A percentile compares a stretch with the other conserved stretches of the same genome.
Evolutionary conservation across 768 basidiomycete genomes (phyloP).

Genomic region (Tricholoma sp.): DNA sequence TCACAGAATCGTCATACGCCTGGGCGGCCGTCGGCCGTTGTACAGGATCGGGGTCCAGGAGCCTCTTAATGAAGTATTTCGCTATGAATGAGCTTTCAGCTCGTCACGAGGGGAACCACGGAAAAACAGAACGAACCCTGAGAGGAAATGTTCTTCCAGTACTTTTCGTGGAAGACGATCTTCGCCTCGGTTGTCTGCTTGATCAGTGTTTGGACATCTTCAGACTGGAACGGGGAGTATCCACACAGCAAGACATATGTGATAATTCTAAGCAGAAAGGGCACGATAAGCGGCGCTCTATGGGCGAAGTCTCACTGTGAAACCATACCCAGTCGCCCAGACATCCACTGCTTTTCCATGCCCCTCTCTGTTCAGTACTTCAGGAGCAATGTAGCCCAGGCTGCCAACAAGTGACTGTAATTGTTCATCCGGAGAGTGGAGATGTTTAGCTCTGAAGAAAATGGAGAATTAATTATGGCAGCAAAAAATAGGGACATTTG

Average conservation of each 20-base stretch:
- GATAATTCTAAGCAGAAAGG: slow-evolving; percentile 63
- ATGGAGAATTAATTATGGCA: neutral
- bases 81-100: slow-evolving; percentile 38
- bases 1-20: slow-evolving; percentile 65
- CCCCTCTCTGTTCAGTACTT: slow-evolving; percentile 73
- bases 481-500: neutral
- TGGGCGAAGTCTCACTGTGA: neutral
- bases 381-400: slow-evolving; percentile 90
- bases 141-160: slow-evolving; percentile 86
- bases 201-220: slow-evolving; percentile 68
- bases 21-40: slow-evolving; percentile 69
- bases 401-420: slow-evolving; percentile 71
- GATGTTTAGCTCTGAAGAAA: slow-evolving; percentile 67
- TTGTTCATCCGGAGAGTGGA: slow-evolving; percentile 66
- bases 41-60: slow-evolving; percentile 68
- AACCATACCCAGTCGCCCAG: slow-evolving; percentile 86
- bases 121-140: slow-evolving; percentile 44
- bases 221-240: slow-evolving; percentile 90
- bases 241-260: slow-evolving; percentile 94
- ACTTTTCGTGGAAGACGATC: slow-evolving; percentile 88
- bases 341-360: slow-evolving; percentile 92
- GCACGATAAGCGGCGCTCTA: too few species aligned
- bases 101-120: neutral
- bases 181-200: slow-evolving; percentile 82
- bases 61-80: slow-evolving; percentile 72